phyloP scores from a whole-genome alignment of 192 early-diverging fungal genomes.

The Coemansia sp. region DNA sequence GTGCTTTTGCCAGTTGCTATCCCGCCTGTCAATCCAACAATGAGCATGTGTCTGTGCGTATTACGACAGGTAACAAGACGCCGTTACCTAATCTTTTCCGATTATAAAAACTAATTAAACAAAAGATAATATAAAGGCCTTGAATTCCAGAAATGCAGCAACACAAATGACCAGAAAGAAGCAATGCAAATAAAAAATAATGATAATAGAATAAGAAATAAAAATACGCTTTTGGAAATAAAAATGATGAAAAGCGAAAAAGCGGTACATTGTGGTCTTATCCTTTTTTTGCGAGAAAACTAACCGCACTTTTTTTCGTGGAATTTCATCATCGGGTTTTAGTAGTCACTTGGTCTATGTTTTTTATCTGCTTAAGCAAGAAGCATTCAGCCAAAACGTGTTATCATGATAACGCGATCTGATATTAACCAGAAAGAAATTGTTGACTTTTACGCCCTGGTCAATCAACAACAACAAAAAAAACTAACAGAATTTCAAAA shows the following conservation, averaged over 20 bases:
- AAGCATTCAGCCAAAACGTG: too few relatives aligned
- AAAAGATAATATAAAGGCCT: background rate
- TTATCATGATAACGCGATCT: too few relatives aligned
- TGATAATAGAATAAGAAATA: background rate
- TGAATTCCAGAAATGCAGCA: background rate
- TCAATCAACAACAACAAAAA: too few relatives aligned
- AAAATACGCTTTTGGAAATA: background rate
- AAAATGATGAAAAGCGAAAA: background rate
- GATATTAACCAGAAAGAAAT: too few relatives aligned
- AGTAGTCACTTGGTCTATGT: too few relatives aligned
- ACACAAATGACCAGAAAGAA: conserved; percentile 2
- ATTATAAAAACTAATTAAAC: background rate
- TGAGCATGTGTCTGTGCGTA: conserved; percentile 62
- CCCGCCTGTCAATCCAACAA: conserved; percentile 93
- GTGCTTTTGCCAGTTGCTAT: conserved; percentile 94
- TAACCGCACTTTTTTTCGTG: too few relatives aligned
- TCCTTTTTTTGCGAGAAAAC: background rate
- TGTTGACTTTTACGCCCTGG: too few relatives aligned
- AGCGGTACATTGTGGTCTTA: background rate
- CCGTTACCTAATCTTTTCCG: background rate
- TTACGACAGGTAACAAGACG: background rate
- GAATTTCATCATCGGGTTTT: too few relatives aligned
- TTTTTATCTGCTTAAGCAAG: too few relatives aligned
- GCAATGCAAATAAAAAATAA: background rate
- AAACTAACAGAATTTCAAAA: too few relatives aligned